Conservation (phyloP, 495 filamentous ascomycete species). For the Penicillium daleae region DNA sequence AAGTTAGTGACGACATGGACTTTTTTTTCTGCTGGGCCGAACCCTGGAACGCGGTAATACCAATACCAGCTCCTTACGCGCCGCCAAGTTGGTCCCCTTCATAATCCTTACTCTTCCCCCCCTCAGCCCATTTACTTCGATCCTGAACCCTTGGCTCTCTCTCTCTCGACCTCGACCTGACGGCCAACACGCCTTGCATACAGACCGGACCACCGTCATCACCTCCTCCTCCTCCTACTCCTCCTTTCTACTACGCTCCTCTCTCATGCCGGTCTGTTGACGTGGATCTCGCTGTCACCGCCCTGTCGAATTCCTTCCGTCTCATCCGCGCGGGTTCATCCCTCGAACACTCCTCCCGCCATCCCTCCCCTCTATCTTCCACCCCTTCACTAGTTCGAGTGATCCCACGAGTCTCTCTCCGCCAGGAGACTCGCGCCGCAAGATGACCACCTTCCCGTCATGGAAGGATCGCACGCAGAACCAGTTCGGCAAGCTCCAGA, state of each 20-base stretch:
- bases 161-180: too few species aligned
- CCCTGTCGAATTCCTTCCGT: constrained; percentile 25
- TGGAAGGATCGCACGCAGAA: constrained; percentile 56
- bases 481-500: constrained; percentile 53
- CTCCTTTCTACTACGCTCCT: constrained; percentile 13
- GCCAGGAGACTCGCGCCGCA: constrained; percentile 31
- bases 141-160: too few species aligned
- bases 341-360: constrained; percentile 30
- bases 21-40: constrained; percentile 10
- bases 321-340: constrained; percentile 26
- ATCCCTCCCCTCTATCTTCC: constrained; percentile 11
- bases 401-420: constrained; percentile 29
- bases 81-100: constrained; percentile 21
- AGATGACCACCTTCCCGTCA: constrained; percentile 49
- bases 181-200: constrained; percentile 32
- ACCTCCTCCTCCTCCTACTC: constrained; percentile 26
- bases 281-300: constrained; percentile 30
- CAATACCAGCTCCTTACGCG: constrained; percentile 13
- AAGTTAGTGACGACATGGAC: constrained; percentile 34
- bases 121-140: constrained; percentile 12
- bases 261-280: constrained; percentile 35
- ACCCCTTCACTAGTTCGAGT: constrained; percentile 22
- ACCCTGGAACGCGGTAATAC: constrained; percentile 25
- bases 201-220: constrained; percentile 17
- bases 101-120: constrained; percentile 24